phyloP scores from a whole-genome alignment of 495 filamentous ascomycete genomes.

The Penicillium tannophilum region DNA sequence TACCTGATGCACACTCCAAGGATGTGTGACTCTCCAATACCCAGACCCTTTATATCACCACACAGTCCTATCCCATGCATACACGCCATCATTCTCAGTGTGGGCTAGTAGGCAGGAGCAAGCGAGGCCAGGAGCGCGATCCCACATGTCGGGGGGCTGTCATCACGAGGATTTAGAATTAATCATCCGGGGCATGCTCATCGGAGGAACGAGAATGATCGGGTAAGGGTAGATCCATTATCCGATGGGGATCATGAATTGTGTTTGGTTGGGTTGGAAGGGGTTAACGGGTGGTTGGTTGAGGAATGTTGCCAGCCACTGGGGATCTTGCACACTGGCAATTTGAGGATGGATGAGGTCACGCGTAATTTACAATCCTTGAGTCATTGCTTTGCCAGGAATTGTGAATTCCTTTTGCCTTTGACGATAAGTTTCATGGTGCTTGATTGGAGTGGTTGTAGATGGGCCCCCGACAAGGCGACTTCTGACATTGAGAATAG shows the following conservation, averaged over 20 bases:
- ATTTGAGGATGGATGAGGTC: neutral
- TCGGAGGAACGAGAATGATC: slow-evolving; percentile 1
- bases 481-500: too few relatives aligned
- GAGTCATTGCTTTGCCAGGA: neutral
- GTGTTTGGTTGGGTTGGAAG: slow-evolving; percentile 6
- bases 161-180: neutral
- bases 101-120: slow-evolving; percentile 14
- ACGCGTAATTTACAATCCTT: neutral
- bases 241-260: neutral
- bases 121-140: neutral
- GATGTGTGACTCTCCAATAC: neutral
- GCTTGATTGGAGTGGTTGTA: too few relatives aligned
- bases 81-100: slow-evolving; percentile 13
- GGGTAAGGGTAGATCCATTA: neutral
- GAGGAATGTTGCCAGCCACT: slow-evolving; percentile 24
- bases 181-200: slow-evolving; percentile 1
- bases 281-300: neutral
- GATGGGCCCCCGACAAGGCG: too few relatives aligned
- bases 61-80: neutral
- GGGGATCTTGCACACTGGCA: slow-evolving; percentile 9
- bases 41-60: slow-evolving; percentile 7
- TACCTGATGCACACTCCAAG: neutral
- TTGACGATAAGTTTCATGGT: too few relatives aligned
- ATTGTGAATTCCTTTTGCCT: too few relatives aligned
- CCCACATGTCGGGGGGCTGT: slow-evolving; percentile 7